Percentiles rank a stretch among this genome's conserved stretches.
These are phyloP conservation scores for Salvia miltiorrhiza DNA, from an alignment of 257 asterid species.

Conservation along the genomic window DNA sequence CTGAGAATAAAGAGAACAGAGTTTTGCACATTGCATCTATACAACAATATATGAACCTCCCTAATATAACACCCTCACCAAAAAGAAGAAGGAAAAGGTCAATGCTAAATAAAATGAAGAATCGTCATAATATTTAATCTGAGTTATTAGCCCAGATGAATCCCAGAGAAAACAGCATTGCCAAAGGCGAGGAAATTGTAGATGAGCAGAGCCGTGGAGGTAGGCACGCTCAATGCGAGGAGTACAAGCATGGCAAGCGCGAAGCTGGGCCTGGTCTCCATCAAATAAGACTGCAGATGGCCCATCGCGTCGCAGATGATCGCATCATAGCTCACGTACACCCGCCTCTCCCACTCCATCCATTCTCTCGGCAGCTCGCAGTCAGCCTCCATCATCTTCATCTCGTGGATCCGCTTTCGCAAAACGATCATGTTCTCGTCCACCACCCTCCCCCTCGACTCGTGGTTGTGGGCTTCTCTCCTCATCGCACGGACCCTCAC, in stretches of 20 bases:
- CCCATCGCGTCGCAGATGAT: conserved; percentile 43
- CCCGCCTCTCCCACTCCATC: conserved; percentile 60
- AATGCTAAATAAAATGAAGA: neutral
- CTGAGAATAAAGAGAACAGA: neutral
- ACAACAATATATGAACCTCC: neutral
- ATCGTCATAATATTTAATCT: neutral
- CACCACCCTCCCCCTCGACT: conserved; percentile 36
- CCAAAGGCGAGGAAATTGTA: conserved; percentile 23
- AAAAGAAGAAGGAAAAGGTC: neutral
- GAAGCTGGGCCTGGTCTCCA: conserved; percentile 51
- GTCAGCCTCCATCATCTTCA: conserved; percentile 35
- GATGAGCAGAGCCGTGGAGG: conserved; percentile 31
- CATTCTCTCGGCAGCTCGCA: conserved; percentile 45
- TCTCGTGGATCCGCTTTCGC: conserved; percentile 55
- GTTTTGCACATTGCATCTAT: neutral
- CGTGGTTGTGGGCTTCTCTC: conserved; percentile 28
- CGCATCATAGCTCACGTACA: conserved; percentile 36
- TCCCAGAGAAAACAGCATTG: conserved; percentile 16
- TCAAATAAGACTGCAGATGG: conserved; percentile 41
- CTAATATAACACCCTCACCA: neutral
- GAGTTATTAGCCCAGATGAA: conserved; percentile 12
- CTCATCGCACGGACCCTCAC: conserved; percentile 9
- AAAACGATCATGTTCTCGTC: conserved; percentile 53
- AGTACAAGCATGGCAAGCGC: conserved; percentile 36
- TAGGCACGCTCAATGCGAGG: conserved; percentile 35